Evolutionary conservation across 2,329 filamentous ascomycete species (phyloP), one percentile per base, ranked within the genome.

Genomic region (Aspergillus eucalypticola): DNA sequence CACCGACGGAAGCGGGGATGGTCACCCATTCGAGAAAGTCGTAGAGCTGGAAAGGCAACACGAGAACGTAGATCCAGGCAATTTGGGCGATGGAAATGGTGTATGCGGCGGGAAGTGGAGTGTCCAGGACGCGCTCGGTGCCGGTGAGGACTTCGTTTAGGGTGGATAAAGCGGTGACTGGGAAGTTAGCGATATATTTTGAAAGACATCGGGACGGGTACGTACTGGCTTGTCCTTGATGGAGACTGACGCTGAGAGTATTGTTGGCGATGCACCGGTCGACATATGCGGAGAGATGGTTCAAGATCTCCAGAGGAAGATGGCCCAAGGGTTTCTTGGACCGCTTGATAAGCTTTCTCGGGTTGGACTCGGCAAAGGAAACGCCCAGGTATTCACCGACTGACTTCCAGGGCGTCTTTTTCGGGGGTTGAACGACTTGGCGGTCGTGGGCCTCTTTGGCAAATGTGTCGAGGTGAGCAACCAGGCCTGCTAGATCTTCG

Each of bases 41-140:
- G 71, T 86, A 85, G 6, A 96, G 85, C 77, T 96, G 91, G 82
- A 95, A 95, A 5, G 91, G 91, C 1, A 96, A 83, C 32, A 91
- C 82, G 67, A 92, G 78, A 56, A 95, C 87, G 76, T 95, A 96
- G 54, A 92, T 84, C 86, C 90, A 93, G 32, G 91, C 91, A 71
- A 95, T 94, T 73, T 96, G 91, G 19, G 88, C 87, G 73, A 95
- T 93, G 68, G 90, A 86, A 68, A 96, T 95, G 65, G 85, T 87
- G 79, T 96, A 96, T 50, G 91, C 91, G 58, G 92, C 84, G 2
- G 91, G 91, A 0, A 96, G 84, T 1, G 91, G 91, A 0, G 91
- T 96, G 73, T 89, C 90, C 32, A 94, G 85, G 19, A 96, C 88
- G 63, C 91, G 88, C 71, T 95, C 90, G 51, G 87, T 87, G 60